Conservation (phyloP, 805 yeast species). For the Barnettozyma sp. region DNA sequence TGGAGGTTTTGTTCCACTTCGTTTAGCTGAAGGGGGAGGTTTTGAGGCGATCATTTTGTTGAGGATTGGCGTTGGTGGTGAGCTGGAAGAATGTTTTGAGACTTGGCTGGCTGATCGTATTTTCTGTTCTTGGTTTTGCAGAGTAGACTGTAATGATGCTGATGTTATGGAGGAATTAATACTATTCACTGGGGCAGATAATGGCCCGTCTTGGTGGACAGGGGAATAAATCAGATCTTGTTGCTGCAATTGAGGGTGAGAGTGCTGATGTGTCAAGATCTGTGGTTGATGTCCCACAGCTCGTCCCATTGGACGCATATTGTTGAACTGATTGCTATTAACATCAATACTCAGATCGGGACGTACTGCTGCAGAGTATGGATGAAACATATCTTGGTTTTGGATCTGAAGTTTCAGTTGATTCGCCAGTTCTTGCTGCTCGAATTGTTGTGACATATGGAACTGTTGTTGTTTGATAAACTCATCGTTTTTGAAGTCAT, state of each 20-base stretch:
- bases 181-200: not conserved
- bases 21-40: constrained; percentile 7
- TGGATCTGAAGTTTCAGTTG: constrained; percentile 18
- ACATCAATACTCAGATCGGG: not conserved
- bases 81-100: not conserved
- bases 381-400: constrained; percentile 15
- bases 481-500: not conserved
- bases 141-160: not conserved
- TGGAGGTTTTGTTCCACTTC: constrained; percentile 10
- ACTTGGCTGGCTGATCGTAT: constrained; percentile 2
- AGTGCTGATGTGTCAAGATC: not conserved
- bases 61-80: constrained; percentile 6
- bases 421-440: constrained; percentile 9
- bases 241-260: not conserved
- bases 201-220: not conserved
- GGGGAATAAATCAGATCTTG: constrained; percentile 3
- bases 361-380: not conserved
- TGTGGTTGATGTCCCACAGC: not conserved
- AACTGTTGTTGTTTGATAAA: constrained; percentile 7
- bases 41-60: not conserved
- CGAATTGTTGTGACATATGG: constrained; percentile 6
- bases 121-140: constrained; percentile 1
- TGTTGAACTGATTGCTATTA: too few relatives aligned
- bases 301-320: too few relatives aligned
- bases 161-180: constrained; percentile 1